Evolutionary conservation across 768 basidiomycete genomes (phyloP).

Genomic region (Leccinellum albellum): DNA sequence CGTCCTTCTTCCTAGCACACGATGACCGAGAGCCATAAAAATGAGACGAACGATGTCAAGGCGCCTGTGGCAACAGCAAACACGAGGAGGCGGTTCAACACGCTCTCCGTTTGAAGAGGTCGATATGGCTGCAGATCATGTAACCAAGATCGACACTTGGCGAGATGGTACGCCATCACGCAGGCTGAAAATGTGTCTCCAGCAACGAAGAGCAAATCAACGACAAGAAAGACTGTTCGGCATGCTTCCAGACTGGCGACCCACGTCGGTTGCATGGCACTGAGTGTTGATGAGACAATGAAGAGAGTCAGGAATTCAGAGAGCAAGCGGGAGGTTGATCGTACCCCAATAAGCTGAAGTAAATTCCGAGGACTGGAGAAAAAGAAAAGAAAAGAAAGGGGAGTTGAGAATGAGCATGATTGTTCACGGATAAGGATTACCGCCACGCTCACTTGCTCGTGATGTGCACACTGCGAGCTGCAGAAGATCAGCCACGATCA

Average conservation of each 20-base stretch:
- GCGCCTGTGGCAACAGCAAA: conserved; percentile 28
- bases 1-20: too few species aligned
- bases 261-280: conserved; percentile 12
- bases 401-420: not conserved
- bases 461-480: conserved; percentile 16
- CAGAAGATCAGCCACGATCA: not conserved
- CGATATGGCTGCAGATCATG: not conserved
- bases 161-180: conserved; percentile 22
- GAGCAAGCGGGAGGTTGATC: too few species aligned
- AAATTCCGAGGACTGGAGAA: conserved; percentile 18
- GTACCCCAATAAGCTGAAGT: too few species aligned
- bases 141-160: conserved; percentile 9
- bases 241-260: not conserved
- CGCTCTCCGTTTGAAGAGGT: conserved; percentile 12
- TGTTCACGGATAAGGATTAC: too few species aligned
- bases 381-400: too few species aligned
- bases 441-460: conserved; percentile 15
- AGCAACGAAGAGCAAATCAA: conserved; percentile 22
- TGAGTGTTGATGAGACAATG: not conserved
- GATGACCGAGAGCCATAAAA: too few species aligned
- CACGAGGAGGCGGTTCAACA: conserved; percentile 22
- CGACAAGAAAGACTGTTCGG: conserved; percentile 11
- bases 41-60: conserved; percentile 27
- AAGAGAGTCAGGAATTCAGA: too few species aligned
- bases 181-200: conserved; percentile 22